A percentile compares a stretch with the other conserved stretches of the same genome.
Conservation (phyloP, 306 rosid species). For the Sesbania bispinosa region DNA sequence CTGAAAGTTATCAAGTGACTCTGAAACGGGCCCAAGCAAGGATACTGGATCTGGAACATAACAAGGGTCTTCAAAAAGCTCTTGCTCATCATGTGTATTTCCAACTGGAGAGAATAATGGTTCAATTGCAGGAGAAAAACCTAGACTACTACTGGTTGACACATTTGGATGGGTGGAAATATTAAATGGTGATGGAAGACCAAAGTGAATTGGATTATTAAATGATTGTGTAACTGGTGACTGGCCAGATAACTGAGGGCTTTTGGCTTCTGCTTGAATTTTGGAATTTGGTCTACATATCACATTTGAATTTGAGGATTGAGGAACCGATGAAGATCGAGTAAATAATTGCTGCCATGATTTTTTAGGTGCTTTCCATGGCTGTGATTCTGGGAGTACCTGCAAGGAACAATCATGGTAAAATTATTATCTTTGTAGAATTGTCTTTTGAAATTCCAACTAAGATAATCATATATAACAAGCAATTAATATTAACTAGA, state of each 20-base stretch:
- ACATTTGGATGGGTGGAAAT: slow-evolving; percentile 52
- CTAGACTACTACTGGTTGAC: slow-evolving; percentile 61
- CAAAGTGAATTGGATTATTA: slow-evolving; percentile 84
- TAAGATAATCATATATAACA: neutral
- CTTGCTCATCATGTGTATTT: slow-evolving; percentile 70
- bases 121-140: slow-evolving; percentile 83
- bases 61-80: slow-evolving; percentile 95
- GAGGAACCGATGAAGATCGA: slow-evolving; percentile 62
- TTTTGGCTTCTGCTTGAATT: slow-evolving; percentile 54
- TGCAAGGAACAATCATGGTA: slow-evolving; percentile 46
- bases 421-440: slow-evolving; percentile 22
- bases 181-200: slow-evolving; percentile 84
- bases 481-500: slow-evolving; percentile 12
- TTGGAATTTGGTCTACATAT: slow-evolving; percentile 84
- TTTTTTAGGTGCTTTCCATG: slow-evolving; percentile 69
- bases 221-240: slow-evolving; percentile 56
- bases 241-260: slow-evolving; percentile 54
- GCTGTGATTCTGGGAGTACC: slow-evolving; percentile 65
- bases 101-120: slow-evolving; percentile 62
- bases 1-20: slow-evolving; percentile 91
- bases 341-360: slow-evolving; percentile 98
- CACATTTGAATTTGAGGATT: slow-evolving; percentile 63
- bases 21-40: slow-evolving; percentile 94
- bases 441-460: neutral
- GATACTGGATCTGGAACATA: slow-evolving; percentile 85